Evolutionary conservation across 192 early-diverging fungal species (phyloP).

Genomic region (Allomyces macrogynus): DNA sequence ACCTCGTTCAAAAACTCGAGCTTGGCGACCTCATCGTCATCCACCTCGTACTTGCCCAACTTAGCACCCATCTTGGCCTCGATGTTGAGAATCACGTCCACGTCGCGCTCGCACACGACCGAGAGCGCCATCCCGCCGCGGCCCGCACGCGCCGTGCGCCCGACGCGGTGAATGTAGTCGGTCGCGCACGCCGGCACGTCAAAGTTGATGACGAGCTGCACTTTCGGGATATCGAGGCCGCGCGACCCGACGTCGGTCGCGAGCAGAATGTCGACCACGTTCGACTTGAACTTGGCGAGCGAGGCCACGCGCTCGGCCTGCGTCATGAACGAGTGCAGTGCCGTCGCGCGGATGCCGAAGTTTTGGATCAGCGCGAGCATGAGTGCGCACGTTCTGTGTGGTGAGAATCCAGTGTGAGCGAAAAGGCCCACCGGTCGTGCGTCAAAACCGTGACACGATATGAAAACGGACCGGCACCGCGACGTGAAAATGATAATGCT

Average conservation of each 20-base stretch:
- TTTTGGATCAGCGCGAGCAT: slow-evolving; percentile 72
- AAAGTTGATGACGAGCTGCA: slow-evolving; percentile 82
- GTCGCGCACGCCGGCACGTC: slow-evolving; percentile 87
- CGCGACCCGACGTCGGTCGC: slow-evolving; percentile 95
- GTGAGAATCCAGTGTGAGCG: too few relatives aligned
- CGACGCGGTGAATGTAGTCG: slow-evolving; percentile 95
- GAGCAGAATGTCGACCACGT: slow-evolving; percentile 69
- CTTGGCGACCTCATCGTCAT: slow-evolving; percentile 47
- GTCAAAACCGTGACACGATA: background rate
- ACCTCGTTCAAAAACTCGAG: slow-evolving; percentile 72
- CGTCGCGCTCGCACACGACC: slow-evolving; percentile 66
- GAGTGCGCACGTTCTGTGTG: slow-evolving; percentile 47
- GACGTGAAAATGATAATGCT: slow-evolving; percentile 86
- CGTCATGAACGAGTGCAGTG: slow-evolving; percentile 81
- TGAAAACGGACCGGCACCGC: slow-evolving; percentile 25
- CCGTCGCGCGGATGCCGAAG: slow-evolving; percentile 69
- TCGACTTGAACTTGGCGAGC: slow-evolving; percentile 76
- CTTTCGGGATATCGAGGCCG: slow-evolving; percentile 92
- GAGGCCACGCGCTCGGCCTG: slow-evolving; percentile 78
- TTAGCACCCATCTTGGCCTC: slow-evolving; percentile 68
- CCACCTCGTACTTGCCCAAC: slow-evolving; percentile 51
- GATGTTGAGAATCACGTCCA: slow-evolving; percentile 73
- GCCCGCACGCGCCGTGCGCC: slow-evolving; percentile 96
- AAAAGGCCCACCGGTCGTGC: too few relatives aligned
- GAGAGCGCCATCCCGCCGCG: slow-evolving; percentile 73